phyloP scores from a whole-genome alignment of 1,284 basidiomycete species.

The Quambalaria eucalypti region DNA sequence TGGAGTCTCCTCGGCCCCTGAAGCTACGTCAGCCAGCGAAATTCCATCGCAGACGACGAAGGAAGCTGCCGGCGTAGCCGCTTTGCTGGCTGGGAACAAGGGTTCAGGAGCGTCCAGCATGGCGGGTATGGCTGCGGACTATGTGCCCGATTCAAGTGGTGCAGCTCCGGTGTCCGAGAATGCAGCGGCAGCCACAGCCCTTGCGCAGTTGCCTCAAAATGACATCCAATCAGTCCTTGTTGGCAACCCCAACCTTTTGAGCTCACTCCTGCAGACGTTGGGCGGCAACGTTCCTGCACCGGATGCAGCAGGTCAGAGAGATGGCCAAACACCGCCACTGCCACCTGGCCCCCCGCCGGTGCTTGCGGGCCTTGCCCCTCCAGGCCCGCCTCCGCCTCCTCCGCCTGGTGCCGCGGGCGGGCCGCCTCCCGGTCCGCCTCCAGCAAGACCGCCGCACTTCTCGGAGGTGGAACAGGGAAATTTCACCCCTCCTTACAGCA shows the following conservation, averaged over 20 bases:
- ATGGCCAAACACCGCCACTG: background rate
- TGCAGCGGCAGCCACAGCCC: background rate
- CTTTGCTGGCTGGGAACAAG: no score
- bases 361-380: no score
- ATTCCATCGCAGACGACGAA: no score
- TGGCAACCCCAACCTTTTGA: background rate
- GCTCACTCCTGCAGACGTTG: background rate
- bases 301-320: background rate
- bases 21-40: no score
- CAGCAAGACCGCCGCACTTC: conserved; percentile 4
- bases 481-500: no score
- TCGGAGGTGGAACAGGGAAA: no score
- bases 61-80: no score
- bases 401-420: conserved; percentile 4
- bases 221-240: background rate
- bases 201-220: background rate
- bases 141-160: background rate
- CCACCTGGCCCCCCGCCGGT: background rate
- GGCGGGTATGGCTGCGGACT: no score
- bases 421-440: conserved; percentile 4
- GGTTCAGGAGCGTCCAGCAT: no score
- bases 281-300: background rate
- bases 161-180: background rate
- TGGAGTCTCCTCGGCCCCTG: no score
- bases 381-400: background rate